Base-by-base conservation (phyloP, 2,329 filamentous ascomycete genomes). In the Botrytis pseudocinerea region DNA sequence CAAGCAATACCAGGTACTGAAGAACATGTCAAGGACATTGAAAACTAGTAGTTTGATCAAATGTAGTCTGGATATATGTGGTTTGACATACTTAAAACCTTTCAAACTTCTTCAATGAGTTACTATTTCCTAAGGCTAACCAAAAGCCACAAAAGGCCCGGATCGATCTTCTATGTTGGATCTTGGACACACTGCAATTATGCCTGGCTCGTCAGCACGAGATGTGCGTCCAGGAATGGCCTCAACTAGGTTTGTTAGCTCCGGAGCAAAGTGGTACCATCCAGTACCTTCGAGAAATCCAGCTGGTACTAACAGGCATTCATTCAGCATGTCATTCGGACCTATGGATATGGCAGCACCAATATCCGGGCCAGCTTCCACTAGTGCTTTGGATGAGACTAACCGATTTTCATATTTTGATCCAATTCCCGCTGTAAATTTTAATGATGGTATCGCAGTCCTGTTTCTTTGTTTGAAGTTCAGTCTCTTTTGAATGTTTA, bases 381-480 rank as follows among this genome's bases (percentile, higher is more conserved):
- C 51, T n/a, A 22, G 62, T 14, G 40, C 59, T 38, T 60, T 68
- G 28, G 62, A 72, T n/a, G 62, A 60, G 28, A 32, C 40, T 38
- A 60, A 42, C 22, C 51, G 51, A 32, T 68, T 72, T 28, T 68
- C 62, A 16, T 72, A 68, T 57, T 72, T 68, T 46, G 51, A 60
- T 20, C 40, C 51, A 28, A 72, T 48, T 9, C 1, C 51, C 1
- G 51, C 51, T 5, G 42, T 48, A 25, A 35, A 44, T 40, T 60
- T 69, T 25, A 60, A 69, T 60, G 70, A 72, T 46, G 48, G 70
- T 69, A 54, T 63, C 51, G 42, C 20, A 28, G n/a, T 18, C n/a
- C 51, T 28, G 6, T 57, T 35, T 28, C 18, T 40, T 38, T 38
- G 1, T 38, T 22, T 57, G 1, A 40, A 48, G 8, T n/a, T 22